Conservation (phyloP, 1,139 yeast genomes). For the Yamadazyma sp. region DNA sequence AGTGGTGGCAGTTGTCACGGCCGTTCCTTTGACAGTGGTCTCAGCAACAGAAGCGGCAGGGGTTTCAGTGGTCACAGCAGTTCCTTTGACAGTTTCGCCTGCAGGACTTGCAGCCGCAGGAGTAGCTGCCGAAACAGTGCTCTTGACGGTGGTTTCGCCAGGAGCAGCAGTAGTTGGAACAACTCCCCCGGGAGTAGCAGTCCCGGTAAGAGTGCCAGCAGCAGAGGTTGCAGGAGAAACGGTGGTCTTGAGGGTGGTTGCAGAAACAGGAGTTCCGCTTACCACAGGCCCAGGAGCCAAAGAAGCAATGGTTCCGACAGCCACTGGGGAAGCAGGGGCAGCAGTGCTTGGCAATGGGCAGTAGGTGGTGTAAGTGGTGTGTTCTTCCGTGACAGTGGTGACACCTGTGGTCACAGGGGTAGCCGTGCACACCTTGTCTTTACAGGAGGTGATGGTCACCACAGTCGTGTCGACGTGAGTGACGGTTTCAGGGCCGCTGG, state of each 20-base stretch:
- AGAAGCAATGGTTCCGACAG: conserved; percentile 16
- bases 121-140: conserved; percentile 10
- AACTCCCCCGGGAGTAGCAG: too few species aligned
- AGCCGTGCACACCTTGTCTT: conserved; percentile 7
- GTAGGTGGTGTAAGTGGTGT: conserved; percentile 25
- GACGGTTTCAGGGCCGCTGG: conserved; percentile 9
- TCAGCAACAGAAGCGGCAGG: neutral
- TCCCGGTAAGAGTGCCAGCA: conserved; percentile 8
- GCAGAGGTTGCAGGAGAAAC: conserved; percentile 10
- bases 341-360: conserved; percentile 20
- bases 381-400: conserved; percentile 10
- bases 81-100: conserved; percentile 21
- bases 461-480: conserved; percentile 15
- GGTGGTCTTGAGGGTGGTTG: conserved; percentile 16
- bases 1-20: conserved; percentile 5
- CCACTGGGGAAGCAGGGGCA: conserved; percentile 27
- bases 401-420: conserved; percentile 29
- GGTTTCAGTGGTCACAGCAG: conserved; percentile 22
- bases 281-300: conserved; percentile 20
- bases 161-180: neutral
- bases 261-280: conserved; percentile 19
- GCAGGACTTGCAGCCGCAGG: conserved; percentile 11
- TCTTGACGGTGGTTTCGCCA: neutral
- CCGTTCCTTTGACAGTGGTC: neutral
- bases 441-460: conserved; percentile 24